Evolutionary conservation across 2,329 filamentous ascomycete species (phyloP), one percentile per base, ranked within the genome.

Genomic region (Fusarium multiceps): DNA sequence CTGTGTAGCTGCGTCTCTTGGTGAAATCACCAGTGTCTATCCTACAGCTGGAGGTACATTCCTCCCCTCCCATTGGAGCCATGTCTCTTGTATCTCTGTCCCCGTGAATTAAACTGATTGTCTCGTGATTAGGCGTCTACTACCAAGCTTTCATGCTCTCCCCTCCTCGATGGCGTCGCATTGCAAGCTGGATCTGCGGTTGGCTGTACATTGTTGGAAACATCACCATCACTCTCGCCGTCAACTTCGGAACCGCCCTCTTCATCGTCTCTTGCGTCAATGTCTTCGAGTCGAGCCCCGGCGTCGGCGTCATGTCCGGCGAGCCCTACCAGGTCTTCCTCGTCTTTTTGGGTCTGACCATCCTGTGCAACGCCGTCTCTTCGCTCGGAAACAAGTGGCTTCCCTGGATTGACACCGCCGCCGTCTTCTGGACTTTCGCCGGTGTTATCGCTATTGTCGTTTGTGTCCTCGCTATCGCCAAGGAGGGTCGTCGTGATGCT

Each of bases 121-220:
- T 12, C 10, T 23, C 42, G 47, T 59, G 16, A 51, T 51, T 51
- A 62, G 81, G 81, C 59, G 91, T 93, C 56, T 93, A 94, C 81
- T 93, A 93, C 78, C 91, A 93, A 81, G 90, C 90, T 8, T 93
- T 91, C 76, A 92, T 93, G 88, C 86, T 94, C 16, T 86, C 91
- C 0, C 85, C 89, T 20, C 78, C 85, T 27, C 79, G 78, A 18
- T 90, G 87, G 81, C 88, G 90, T 55, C 87, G 85, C 43, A 80
- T 91, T 18, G 84, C 90, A 18, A 89, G 89, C 32, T 93, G 90
- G 88, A 87, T 92, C 65, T 91, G 89, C 70, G 91, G 91, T 64
- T 94, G 91, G 91, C 83, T 90, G 23, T 94, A 92, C 76, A 87
- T 93, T 20, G 89, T 93, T 54, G 92, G 92, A 62, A 94, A 94